These are phyloP conservation scores for Piloderma croceum DNA, from an alignment of 768 basidiomycete species.

Conservation along the genomic window DNA sequence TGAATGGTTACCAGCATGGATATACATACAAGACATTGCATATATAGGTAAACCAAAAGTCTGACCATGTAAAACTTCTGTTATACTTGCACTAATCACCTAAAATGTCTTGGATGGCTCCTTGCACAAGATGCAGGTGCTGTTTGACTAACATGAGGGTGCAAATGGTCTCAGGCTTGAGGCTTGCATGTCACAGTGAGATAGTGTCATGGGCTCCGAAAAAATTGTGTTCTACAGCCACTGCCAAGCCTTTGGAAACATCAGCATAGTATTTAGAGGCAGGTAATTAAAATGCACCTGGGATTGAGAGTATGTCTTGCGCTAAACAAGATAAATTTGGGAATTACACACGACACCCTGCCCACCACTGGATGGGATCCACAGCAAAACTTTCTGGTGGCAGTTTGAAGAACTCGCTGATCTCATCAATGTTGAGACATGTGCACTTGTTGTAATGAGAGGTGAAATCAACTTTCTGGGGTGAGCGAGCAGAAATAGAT, in stretches of 20 bases:
- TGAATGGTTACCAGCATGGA: too few relatives aligned
- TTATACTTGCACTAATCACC: too few relatives aligned
- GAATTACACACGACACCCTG: conserved; percentile 10
- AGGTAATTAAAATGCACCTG: conserved; percentile 18
- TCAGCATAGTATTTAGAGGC: background rate
- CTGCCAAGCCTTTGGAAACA: conserved; percentile 24
- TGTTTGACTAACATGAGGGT: conserved; percentile 27
- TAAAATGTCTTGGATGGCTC: too few relatives aligned
- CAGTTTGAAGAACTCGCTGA: conserved; percentile 21
- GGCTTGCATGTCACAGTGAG: conserved; percentile 25
- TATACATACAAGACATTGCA: too few relatives aligned
- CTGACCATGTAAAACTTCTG: too few relatives aligned
- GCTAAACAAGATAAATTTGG: conserved; percentile 25
- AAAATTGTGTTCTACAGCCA: conserved; percentile 29
- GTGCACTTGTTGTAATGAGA: too few relatives aligned
- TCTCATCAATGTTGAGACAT: conserved; percentile 14
- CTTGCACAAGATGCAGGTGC: too few relatives aligned
- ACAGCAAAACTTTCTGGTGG: conserved; percentile 21
- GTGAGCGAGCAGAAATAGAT: too few relatives aligned
- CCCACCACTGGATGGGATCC: conserved; percentile 29
- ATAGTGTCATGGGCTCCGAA: conserved; percentile 29
- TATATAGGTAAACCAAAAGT: too few relatives aligned
- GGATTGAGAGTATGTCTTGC: conserved; percentile 24
- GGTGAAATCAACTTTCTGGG: too few relatives aligned
- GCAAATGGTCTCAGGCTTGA: conserved; percentile 24